Evolutionary conservation across 2,329 filamentous ascomycete genomes (phyloP).

Genomic region (Diaporthe amygdali): DNA sequence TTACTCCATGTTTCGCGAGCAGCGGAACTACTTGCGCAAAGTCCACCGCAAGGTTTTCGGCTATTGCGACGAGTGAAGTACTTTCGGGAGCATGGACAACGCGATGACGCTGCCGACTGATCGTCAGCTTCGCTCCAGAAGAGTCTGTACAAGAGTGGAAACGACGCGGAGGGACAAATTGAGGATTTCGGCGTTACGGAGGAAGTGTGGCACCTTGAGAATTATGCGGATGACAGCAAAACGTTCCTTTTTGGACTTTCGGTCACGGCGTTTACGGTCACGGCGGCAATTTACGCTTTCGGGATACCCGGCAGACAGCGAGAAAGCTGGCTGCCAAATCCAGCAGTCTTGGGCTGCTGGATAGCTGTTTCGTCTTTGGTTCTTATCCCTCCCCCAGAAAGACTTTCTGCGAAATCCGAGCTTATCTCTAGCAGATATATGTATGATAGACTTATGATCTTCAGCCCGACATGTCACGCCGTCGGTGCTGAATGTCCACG

Average conservation of each 20-base stretch:
- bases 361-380: not conserved
- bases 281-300: constrained; percentile 16
- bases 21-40: constrained; percentile 67
- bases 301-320: constrained; percentile 25
- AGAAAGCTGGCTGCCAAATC: constrained; percentile 8
- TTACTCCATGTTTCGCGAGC: constrained; percentile 74
- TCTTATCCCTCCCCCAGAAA: constrained; percentile 9
- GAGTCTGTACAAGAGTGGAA: not conserved
- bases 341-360: not conserved
- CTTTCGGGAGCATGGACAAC: not conserved
- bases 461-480: constrained; percentile 9
- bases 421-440: constrained; percentile 27
- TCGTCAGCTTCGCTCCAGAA: not conserved
- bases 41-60: constrained; percentile 51
- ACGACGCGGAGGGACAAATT: not conserved
- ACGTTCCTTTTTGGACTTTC: not conserved
- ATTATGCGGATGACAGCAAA: not conserved
- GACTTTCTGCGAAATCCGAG: constrained; percentile 17
- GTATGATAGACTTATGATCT: constrained; percentile 24
- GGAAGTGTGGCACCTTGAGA: not conserved
- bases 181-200: not conserved
- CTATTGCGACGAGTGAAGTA: constrained; percentile 36
- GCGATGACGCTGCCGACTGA: not conserved
- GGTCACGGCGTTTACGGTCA: constrained; percentile 20
- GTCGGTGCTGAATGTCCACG: constrained; percentile 10